phyloP scores from a whole-genome alignment of 352 stramenopile species.

The Pseudoperonospora humuli region DNA sequence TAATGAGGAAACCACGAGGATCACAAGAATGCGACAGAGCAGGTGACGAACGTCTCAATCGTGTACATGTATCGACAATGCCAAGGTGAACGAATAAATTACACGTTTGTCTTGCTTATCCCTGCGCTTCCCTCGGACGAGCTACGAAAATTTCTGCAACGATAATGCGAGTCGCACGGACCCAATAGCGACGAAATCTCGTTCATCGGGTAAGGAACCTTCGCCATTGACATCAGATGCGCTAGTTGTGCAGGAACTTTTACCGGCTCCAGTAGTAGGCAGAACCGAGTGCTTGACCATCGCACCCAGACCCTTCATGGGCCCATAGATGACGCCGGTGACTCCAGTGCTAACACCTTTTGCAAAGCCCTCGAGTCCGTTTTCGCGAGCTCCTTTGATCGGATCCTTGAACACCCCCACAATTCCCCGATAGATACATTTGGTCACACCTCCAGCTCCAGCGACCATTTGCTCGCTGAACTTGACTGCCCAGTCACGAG shows the following conservation, averaged over 20 bases:
- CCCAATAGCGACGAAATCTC: conserved; percentile 45
- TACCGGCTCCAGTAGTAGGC: too few species aligned
- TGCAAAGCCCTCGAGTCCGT: conserved; percentile 61
- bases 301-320: too few species aligned
- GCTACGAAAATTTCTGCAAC: conserved; percentile 47
- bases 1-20: conserved; percentile 8
- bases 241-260: conserved; percentile 29
- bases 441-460: too few species aligned
- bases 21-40: neutral
- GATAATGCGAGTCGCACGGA: conserved; percentile 52
- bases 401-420: conserved; percentile 73
- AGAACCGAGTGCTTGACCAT: conserved; percentile 80
- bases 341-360: conserved; percentile 67
- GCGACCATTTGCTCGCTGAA: conserved; percentile 80
- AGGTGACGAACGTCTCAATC: neutral
- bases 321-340: too few species aligned
- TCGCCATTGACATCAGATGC: neutral
- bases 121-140: conserved; percentile 2
- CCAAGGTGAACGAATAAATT: conserved; percentile 43
- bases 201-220: conserved; percentile 4
- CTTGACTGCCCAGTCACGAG: too few species aligned
- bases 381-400: conserved; percentile 66
- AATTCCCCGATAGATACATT: conserved; percentile 66
- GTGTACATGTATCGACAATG: conserved; percentile 4
- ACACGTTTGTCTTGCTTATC: conserved; percentile 31